A percentile compares a stretch with the other conserved stretches of the same genome.
Evolutionary conservation across 176 grass and related monocot species (phyloP).

Genomic region (Triticum aestivum): IWGSC_CS_RefSeq_v2.1 NC_057806.1:700076689-700077188

Average conservation of each 20-base stretch:
- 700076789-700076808: neutral
- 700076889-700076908: neutral
- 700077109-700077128: neutral
- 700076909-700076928: neutral
- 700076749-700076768: neutral
- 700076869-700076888: neutral
- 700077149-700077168: neutral
- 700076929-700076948: neutral
- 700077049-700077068: neutral
- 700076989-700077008: neutral
- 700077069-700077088: constrained; percentile 1
- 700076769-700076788: neutral
- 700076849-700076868: neutral
- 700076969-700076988: constrained; percentile 4
- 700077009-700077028: neutral
- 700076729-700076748: neutral
- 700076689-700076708: neutral
- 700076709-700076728: neutral
- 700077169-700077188: neutral
- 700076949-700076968: neutral
- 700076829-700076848: neutral
- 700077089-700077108: neutral
- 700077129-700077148: neutral
- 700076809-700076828: neutral
- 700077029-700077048: neutral